These are phyloP conservation scores for Trapa bicornis DNA, from an alignment of 345 rosid species.

Conservation along the genomic window DNA sequence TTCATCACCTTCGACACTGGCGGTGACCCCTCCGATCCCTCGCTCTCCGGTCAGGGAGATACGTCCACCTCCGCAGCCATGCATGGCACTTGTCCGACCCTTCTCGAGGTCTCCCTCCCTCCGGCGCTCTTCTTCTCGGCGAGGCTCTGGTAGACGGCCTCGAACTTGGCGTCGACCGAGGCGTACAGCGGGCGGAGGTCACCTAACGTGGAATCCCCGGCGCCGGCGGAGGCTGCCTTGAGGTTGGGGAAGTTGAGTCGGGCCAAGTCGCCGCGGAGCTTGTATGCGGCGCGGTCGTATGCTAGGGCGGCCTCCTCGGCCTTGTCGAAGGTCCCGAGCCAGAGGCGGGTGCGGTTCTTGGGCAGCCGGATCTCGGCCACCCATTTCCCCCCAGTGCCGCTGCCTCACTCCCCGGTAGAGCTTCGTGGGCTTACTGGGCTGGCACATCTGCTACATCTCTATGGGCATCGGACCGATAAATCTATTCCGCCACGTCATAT, in stretches of 20 bases:
- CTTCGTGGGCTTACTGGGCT: constrained; percentile 42
- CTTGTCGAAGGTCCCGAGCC: constrained; percentile 99
- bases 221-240: constrained; percentile 47
- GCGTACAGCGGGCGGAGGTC: constrained; percentile 80
- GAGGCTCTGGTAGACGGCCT: constrained; percentile 52
- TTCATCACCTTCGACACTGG: constrained; percentile 52
- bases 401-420: constrained; percentile 92
- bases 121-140: neutral
- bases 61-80: constrained; percentile 12
- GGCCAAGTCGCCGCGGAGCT: constrained; percentile 81
- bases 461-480: constrained; percentile 24
- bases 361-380: constrained; percentile 97
- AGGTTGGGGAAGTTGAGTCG: constrained; percentile 85
- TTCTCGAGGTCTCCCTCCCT: constrained; percentile 19
- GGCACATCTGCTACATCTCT: neutral
- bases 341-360: constrained; percentile 79
- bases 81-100: neutral
- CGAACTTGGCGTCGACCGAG: constrained; percentile 76
- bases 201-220: constrained; percentile 51
- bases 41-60: constrained; percentile 22
- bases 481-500: constrained; percentile 8
- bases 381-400: constrained; percentile 96
- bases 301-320: constrained; percentile 96
- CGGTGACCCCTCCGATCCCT: constrained; percentile 46
- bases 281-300: constrained; percentile 80